Base-by-base conservation (phyloP, 805 yeast species). In the Pachysolen tannophilus region DNA sequence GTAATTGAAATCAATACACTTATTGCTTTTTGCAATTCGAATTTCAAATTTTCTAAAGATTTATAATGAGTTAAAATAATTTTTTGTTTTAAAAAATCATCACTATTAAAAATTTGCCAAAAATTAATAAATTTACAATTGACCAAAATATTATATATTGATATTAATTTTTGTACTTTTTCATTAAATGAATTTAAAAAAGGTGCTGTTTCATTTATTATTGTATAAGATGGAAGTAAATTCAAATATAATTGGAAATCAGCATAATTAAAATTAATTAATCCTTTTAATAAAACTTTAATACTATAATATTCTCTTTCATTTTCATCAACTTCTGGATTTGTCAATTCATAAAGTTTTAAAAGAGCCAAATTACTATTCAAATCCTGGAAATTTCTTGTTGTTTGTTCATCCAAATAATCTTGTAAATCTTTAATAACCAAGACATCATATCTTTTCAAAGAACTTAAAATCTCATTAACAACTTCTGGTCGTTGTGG, bases 171-270 rank as follows among this genome's bases (percentile, higher is more conserved):
- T 25, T 36, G 40, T 10, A 36, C 38, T 24, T 31, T 32, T 19
- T 34, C 37, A 30, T 39, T 39, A 24, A 39, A 39, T n/a, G 43
- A 29, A 30, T 39, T 38, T 14, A 39, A 30, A 34, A 33, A 39
- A 18, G 43, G 43, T 13, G 26, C 20, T 15, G 13, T 13, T 23
- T 39, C 43, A 23, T 24, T 39, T 17, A 39, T 31, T 30, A 35
- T 24, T 30, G 38, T 60, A 25, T 56, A 53, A 9, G 68, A 50
- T 15, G 74, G 73, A 31, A 68, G 53, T 20, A 68, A 51, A 40
- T 69, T 72, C 31, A 69, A 50, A 35, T 61, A 63, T 26, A 66
- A 48, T 25, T 62, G 46, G 50, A 69, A 68, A 43, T 68, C 74
- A 28, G 60, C 50, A 29, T 62, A 53, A 37, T 53, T 52, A 45